phyloP scores from a whole-genome alignment of 83 land plant species.

The Thuja plicata region DNA sequence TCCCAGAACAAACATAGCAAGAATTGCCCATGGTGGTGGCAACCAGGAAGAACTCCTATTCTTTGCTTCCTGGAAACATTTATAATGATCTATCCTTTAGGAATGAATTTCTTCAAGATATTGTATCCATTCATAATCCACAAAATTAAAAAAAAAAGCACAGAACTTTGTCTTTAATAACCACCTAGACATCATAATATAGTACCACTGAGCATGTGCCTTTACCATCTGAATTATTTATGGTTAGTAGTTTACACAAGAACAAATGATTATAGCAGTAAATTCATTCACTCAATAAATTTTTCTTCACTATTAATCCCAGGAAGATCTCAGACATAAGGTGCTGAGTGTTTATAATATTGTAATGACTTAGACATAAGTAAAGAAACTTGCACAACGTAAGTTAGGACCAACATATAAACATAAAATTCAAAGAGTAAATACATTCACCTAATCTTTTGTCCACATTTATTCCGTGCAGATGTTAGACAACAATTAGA shows the following conservation, averaged over 20 bases:
- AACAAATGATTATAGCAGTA: neutral
- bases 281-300: neutral
- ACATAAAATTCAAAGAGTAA: too few species aligned
- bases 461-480: too few species aligned
- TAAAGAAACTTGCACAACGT: too few species aligned
- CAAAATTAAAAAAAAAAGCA: neutral
- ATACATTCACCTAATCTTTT: too few species aligned
- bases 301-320: too few species aligned
- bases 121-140: neutral
- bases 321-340: too few species aligned
- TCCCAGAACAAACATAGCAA: slow-evolving; percentile 82
- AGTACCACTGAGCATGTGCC: neutral
- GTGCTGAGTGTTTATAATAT: too few species aligned
- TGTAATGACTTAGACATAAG: too few species aligned
- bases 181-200: neutral
- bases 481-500: too few species aligned
- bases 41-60: slow-evolving; percentile 64
- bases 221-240: neutral
- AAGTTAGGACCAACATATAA: too few species aligned
- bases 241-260: neutral
- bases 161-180: neutral
- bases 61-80: slow-evolving; percentile 66
- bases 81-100: neutral
- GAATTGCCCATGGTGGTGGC: slow-evolving; percentile 93
- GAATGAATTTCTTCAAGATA: neutral